phyloP scores from a whole-genome alignment of 164 flowering plant genomes.

The Magnolia changhungtana region DNA sequence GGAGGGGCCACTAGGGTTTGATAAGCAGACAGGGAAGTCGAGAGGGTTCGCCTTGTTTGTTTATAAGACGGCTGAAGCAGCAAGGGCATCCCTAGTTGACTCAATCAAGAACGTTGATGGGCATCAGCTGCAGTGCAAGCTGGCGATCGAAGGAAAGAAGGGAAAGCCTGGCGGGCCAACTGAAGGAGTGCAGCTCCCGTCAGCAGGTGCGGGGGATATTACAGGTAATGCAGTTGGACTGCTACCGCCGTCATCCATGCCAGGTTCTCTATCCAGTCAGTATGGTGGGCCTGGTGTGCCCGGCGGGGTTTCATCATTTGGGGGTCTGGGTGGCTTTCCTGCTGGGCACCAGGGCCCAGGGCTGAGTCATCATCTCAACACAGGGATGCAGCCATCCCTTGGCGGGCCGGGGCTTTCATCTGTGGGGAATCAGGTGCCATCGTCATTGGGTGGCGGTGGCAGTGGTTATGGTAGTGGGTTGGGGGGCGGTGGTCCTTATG shows the following conservation, averaged over 20 bases:
- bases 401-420: conserved; percentile 34
- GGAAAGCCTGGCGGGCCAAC: conserved; percentile 37
- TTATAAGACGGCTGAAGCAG: conserved; percentile 77
- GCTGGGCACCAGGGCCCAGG: conserved; percentile 35
- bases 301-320: conserved; percentile 26
- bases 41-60: conserved; percentile 92
- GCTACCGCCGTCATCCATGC: conserved; percentile 29
- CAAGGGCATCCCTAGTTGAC: conserved; percentile 63
- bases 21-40: conserved; percentile 82
- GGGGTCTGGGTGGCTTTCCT: conserved; percentile 31
- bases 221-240: conserved; percentile 44
- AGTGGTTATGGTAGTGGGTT: background rate
- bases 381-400: conserved; percentile 24
- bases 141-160: conserved; percentile 84
- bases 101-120: conserved; percentile 77
- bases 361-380: conserved; percentile 24
- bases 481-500: conserved; percentile 10
- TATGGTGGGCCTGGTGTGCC: conserved; percentile 20
- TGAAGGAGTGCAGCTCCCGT: conserved; percentile 21
- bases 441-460: conserved; percentile 34
- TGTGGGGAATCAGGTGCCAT: conserved; percentile 35
- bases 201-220: conserved; percentile 26
- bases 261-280: conserved; percentile 23
- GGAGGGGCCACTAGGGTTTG: conserved; percentile 94
- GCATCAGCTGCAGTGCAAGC: conserved; percentile 63